phyloP scores from a whole-genome alignment of 1,284 basidiomycete genomes.

The Malassezia yamatoensis region DNA sequence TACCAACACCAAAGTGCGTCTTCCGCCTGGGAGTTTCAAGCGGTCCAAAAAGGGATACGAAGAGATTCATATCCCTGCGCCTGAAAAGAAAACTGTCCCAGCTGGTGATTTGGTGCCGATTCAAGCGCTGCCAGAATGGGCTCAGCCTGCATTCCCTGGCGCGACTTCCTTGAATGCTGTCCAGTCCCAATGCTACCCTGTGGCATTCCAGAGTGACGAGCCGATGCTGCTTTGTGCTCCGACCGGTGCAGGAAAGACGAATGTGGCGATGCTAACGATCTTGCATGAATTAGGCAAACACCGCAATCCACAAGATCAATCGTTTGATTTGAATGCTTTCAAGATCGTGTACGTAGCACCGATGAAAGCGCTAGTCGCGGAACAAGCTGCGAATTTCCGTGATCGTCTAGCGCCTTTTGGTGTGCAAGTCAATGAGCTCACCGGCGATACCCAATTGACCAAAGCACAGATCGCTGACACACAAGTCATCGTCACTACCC shows the following conservation, averaged over 20 bases:
- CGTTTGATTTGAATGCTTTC: constrained; percentile 81
- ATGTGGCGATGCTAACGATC: constrained; percentile 76
- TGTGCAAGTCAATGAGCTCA: constrained; percentile 85
- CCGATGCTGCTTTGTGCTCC: constrained; percentile 93
- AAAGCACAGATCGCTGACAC: constrained; percentile 95
- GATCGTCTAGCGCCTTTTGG: constrained; percentile 72
- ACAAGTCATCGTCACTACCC: constrained; percentile 96
- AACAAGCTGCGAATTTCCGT: constrained; percentile 45
- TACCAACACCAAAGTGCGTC: constrained; percentile 95
- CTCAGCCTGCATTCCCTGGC: constrained; percentile 50
- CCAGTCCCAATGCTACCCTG: constrained; percentile 60
- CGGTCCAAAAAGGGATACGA: constrained; percentile 92
- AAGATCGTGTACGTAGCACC: constrained; percentile 98
- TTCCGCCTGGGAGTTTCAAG: constrained; percentile 96
- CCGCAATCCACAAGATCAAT: constrained; percentile 59
- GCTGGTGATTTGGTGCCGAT: constrained; percentile 65
- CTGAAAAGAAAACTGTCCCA: constrained; percentile 61
- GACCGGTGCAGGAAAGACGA: constrained; percentile 99
- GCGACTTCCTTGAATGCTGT: constrained; percentile 76
- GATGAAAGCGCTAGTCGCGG: constrained; percentile 59
- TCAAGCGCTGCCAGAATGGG: constrained; percentile 70
- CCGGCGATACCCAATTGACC: constrained; percentile 94
- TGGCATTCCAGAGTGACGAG: constrained; percentile 82
- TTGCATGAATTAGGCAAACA: constrained; percentile 43
- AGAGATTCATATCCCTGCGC: constrained; percentile 93